Evolutionary conservation across 345 rosid species (phyloP).

Genomic region (Murraya koenigii): DNA sequence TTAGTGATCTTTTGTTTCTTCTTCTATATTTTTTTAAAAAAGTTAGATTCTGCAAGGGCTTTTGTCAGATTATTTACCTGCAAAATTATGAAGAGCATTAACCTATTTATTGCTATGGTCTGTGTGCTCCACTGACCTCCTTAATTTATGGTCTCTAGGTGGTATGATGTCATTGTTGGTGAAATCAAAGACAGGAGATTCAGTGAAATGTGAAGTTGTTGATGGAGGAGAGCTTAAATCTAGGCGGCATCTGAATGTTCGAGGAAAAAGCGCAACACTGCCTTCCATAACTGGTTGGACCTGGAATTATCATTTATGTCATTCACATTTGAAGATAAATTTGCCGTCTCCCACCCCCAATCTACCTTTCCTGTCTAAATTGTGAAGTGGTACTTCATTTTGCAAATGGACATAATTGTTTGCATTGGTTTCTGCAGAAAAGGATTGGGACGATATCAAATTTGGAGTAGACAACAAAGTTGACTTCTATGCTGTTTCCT

Average conservation of each 20-base stretch:
- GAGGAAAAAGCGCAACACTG: constrained; percentile 96
- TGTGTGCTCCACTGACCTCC: constrained; percentile 10
- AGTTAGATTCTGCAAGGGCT: not conserved
- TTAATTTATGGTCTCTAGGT: constrained; percentile 45
- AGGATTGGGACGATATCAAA: constrained; percentile 99
- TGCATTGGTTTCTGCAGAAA: constrained; percentile 50
- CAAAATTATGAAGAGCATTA: not conserved
- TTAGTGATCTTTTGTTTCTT: not conserved
- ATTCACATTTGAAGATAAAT: not conserved
- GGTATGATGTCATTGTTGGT: constrained; percentile 97
- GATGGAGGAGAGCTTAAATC: constrained; percentile 99
- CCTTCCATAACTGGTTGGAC: constrained; percentile 91
- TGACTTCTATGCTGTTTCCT: constrained; percentile 95
- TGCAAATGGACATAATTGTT: constrained; percentile 9
- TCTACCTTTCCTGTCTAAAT: not conserved
- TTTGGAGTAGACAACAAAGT: constrained; percentile 97
- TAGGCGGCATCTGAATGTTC: constrained; percentile 91
- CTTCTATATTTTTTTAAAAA: not conserved
- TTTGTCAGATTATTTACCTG: not conserved
- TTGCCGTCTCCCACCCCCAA: constrained; percentile 1
- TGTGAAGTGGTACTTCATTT: not conserved
- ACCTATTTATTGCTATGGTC: not conserved
- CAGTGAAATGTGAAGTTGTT: constrained; percentile 88
- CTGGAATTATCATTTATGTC: constrained; percentile 7
- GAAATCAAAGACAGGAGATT: constrained; percentile 92